Base-by-base conservation (phyloP, 495 filamentous ascomycete species). In the Aspergillus panamensis region DNA sequence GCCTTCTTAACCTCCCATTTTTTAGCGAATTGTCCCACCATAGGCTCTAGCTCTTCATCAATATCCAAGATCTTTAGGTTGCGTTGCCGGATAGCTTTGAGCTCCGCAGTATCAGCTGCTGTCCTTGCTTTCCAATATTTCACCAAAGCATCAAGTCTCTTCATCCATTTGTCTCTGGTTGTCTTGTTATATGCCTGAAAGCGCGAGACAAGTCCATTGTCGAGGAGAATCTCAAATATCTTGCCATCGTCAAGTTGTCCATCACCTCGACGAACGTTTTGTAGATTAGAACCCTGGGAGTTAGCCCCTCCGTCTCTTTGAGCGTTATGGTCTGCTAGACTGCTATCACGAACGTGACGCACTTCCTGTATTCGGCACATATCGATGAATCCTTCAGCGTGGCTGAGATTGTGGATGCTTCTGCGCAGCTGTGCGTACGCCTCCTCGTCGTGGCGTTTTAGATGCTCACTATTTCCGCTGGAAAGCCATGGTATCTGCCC, bases 1-100 rank as follows among this genome's bases (percentile, higher is more conserved):
- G 85, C 81, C 56, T 84, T 77, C 25, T 77, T 83, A 29, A 91
- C 86, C 65, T 91, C 87, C 87, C 87, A 91, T 59, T 90, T 90
- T 44, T 75, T 70, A 0, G 84, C 87, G 62, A 84, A 87, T 61
- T 88, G 85, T 10, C 87, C 87, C 17, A 91, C 66, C 32, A 80
- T 68, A 2, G 87, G 84, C 67, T 91, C 87, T 64, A 81, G 78
- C 56, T 87, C 82, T 63, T 90, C 87, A 59, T 90, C 87, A 49
- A 90, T 86, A 45, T 81, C 78, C 37, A 90, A 71, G 14, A 80
- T 66, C n/a, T 80, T 70, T 20, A 89, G 73, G 52, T 91, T 91
- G n/a, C 71, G 71, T 47, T 75, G 68, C 6, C 87, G 80, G 3
- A 83, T 78, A 20, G 65, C 69, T 57, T 84, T 83, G 43, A 84